Base-by-base conservation (phyloP, 306 rosid genomes). In the Medicago lupulina region DNA sequence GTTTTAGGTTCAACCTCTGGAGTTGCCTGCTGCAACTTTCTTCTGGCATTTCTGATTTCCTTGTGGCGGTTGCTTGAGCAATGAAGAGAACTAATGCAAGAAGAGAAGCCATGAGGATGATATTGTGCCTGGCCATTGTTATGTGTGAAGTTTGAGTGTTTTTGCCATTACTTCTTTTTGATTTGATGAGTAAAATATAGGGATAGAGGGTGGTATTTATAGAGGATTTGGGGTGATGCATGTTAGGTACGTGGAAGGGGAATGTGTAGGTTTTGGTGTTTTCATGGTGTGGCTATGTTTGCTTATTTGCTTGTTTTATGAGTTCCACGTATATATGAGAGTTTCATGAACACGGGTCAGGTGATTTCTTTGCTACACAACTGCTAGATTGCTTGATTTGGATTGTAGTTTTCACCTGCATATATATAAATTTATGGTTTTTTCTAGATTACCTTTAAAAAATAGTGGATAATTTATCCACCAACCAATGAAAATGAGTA, bases 211-310 rank as follows among this genome's bases (percentile, higher is more conserved):
- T 47, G 60, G 71, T 2, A 70, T 74, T 84, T 84, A 74, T 78
- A 41, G 67, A 21, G 2, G 69, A 61, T 10, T 36, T 15, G 70
- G 64, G 57, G 67, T 17, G 0, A 10, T 77, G 79, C 76, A 70
- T 81, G 85, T 49, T 2, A 73, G 70, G 47, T 65, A 72, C 84
- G 86, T 82, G 88, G n/a, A 44, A 44, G 6, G 6, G 50, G 8
- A 43, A 43, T 43, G 0, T 70, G 72, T 11, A 21, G 9, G 55
- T 1, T 49, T 49, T 49, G 9, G 19, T 49, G 54, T 49, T 49
- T 41, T 31, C 66, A 0, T 53, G 55, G 60, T 36, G 83, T 79
- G 80, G 80, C 86, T 61, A 9, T 50, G 65, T 62, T 70, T 69
- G 72, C 49, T 46, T 79, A 14, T 58, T 16, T 17, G 14, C 5